A percentile compares a stretch with the other conserved stretches of the same genome.
Conservation (phyloP, 2,329 filamentous ascomycete genomes). For the Colletotrichum phormii region DNA sequence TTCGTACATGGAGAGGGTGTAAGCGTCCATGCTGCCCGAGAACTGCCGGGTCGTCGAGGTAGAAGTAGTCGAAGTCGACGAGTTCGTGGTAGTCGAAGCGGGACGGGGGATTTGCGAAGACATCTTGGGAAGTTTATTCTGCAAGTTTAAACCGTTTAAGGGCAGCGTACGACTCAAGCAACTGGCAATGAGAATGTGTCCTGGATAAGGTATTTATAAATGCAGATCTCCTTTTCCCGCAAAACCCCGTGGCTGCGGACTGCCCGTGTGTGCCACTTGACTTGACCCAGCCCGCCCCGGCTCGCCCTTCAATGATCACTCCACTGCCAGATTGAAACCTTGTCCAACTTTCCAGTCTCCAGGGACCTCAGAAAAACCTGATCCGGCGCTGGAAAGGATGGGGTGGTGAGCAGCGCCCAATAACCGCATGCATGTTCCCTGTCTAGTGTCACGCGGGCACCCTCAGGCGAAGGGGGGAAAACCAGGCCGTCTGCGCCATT, state of each 20-base stretch:
- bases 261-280: background rate
- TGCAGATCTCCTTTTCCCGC: conserved; percentile 1
- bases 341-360: conserved; percentile 7
- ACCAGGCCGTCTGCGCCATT: background rate
- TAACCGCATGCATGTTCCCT: conserved; percentile 3
- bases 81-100: background rate
- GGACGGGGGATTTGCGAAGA: background rate
- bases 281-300: no score
- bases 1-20: conserved; percentile 13
- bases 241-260: background rate
- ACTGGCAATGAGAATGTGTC: background rate
- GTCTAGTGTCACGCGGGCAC: conserved; percentile 7
- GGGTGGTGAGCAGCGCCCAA: background rate
- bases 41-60: background rate
- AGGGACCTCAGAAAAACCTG: conserved; percentile 12
- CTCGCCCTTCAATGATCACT: background rate
- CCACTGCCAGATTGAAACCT: conserved; percentile 12
- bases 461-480: background rate
- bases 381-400: conserved; percentile 4
- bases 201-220: conserved; percentile 16
- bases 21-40: conserved; percentile 3
- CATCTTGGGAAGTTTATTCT: background rate
- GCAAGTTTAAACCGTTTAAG: background rate
- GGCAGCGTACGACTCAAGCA: background rate
- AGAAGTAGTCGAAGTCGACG: background rate